Base-by-base conservation (phyloP, 2,329 filamentous ascomycete species). In the Scorias spongiosa region DNA sequence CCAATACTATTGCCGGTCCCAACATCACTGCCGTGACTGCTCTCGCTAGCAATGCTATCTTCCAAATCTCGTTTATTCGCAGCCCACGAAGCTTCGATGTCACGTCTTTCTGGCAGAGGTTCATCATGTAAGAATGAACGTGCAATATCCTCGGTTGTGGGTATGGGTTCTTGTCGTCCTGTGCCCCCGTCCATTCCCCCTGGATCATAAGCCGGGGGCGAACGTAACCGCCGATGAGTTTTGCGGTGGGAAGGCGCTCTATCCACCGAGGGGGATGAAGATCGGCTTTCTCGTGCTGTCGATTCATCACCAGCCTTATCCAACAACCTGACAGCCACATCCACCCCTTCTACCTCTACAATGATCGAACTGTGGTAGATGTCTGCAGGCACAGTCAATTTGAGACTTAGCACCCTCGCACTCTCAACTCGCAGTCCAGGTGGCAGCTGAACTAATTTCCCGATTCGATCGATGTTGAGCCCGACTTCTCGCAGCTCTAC, bases 401-500 rank as follows among this genome's bases (percentile, higher is more conserved):
- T 81, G 18, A 96, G 74, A 6, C 82, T 70, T 2, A 82, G 67
- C 42, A 94, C 77, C 50, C 78, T 80, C 45, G 89, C 88, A 58
- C 78, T 80, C 42, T 76, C 74, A 10, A 95, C 68, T 48, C 75
- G 71, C 57, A 91, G 75, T 5, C 76, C 75, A 1, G 79, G 65
- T 0, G 88, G 88, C 2, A 95, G 75, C 53, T 81, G 75, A 4
- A 49, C 53, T 29, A 61, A 49, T 40, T 51, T 46, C 30, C 44
- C 43, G 42, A 59, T 50, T 11, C 48, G 42, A 70, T 85, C 75
- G 47, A 88, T 66, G 59, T 80, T 82, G 50, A 95, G 68, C 2
- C 82, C 85, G 46, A 95, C 81, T 71, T 96, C 82, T 53, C 81
- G 78, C 53, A 95, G 80, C 62, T 94, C 88, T 39, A 95, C 74